Evolutionary conservation across 2,329 filamentous ascomycete genomes (phyloP), one percentile per base, ranked within the genome.

Genomic region (Colletotrichum falcatum): DNA sequence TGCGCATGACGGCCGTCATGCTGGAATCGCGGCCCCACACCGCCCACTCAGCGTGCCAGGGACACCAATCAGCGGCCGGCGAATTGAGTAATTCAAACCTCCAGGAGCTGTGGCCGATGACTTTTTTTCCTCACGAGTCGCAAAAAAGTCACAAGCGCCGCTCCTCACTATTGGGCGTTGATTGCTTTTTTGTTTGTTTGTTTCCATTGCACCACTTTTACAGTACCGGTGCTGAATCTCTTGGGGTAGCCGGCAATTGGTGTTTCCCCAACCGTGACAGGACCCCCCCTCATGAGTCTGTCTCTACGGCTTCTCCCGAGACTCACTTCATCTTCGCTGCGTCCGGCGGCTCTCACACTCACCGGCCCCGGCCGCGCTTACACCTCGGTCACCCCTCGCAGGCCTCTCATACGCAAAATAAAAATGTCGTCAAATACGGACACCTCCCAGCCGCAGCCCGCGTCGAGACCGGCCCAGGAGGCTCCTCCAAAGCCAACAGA

Each of bases 21-120:
- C 46, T 46, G 37, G 49, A 12, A 60, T 60, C 30, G 58, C 23
- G 44, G 64, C 53, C n/a, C 68, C 68, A 68, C 53, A 39, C 8
- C 16, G 11, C 33, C 9, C 20, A 11, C 30, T 12, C 30, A 55
- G 53, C 30, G 12, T 35, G 3, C 59, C 30, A 61, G 59, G 59
- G 28, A 26, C 44, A 30, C 23, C 68, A 71, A 71, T 71, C 64
- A 68, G 37, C 35, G 11, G 18, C 5, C 18, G 64, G 53, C 46
- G 37, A 68, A 71, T 71, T 71, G 66, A 61, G 68, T 55, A 71
- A 71, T 71, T 51, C 68, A 71, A 53, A 63, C 68, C 59, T 66
- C 67, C 53, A 70, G 51, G 51, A 67, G 33, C 53, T 23, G 23
- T 16, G 23, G 49, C 5, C 42, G 64, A 58, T 26, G 48, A 71